Base-by-base conservation (phyloP, 805 yeast species). In the Sugiyamaella floridensis region DNA sequence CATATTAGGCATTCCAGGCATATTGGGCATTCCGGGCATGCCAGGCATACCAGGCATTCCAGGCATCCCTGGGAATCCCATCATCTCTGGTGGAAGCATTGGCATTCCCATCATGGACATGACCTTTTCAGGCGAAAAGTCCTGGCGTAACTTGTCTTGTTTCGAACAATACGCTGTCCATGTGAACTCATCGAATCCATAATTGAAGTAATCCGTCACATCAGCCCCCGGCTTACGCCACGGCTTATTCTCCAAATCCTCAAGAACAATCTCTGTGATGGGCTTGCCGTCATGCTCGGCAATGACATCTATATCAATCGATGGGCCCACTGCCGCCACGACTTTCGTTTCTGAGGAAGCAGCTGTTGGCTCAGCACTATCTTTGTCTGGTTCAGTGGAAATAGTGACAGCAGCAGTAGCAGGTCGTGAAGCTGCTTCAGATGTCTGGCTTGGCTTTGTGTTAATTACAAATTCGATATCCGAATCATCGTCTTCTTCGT, bases 171-270 rank as follows among this genome's bases (percentile, higher is more conserved):
- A 93, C 20, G 90, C 89, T 51, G 86, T 82, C 99, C 99, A 93
- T 14, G 97, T 86, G 59, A 86, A 79, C 71, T 93, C 99, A 66
- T 93, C 96, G 65, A 93, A 93, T 1, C 99, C 99, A 64, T 82
- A 93, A 71, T 93, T 93, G 76, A 93, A 93, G 69, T 89, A 95
- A 68, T 93, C 98, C 7, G 95, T 79, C 42, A 88, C 71, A 69
- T 93, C 97, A 2, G 96, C 96, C 40, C 98, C 99, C 1, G 98
- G 97, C 58, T 86, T 82, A 65, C 99, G 79, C 99, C 99, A 93
- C 8, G 99, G 99, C 71, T 95, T 95, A 59, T 89, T 96, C 58
- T 87, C 89, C 47, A 90, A 71, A 50, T 83, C 85, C 55, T 85
- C 92, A 10, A 92, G 76, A 55, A 86, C 85, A 11, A 92, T 76